phyloP scores from a whole-genome alignment of 2,329 filamentous ascomycete species.

The Leptographium wingfieldii region DNA sequence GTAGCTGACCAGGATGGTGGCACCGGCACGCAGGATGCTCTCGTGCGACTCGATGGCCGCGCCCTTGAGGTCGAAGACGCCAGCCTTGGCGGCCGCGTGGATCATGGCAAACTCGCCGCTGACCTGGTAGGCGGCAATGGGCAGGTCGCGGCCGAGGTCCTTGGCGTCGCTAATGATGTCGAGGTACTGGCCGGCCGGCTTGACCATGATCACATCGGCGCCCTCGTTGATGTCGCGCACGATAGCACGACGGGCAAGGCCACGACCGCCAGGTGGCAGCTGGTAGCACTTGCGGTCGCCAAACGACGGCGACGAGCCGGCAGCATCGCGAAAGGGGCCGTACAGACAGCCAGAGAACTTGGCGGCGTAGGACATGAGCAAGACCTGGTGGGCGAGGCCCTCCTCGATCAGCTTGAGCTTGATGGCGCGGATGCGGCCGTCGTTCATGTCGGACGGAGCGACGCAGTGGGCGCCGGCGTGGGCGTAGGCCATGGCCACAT shows the following conservation, averaged over 20 bases:
- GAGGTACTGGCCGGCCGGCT: slow-evolving; percentile 88
- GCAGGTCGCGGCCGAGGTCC: slow-evolving; percentile 81
- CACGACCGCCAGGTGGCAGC: slow-evolving; percentile 81
- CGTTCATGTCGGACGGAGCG: slow-evolving; percentile 97
- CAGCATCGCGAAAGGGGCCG: slow-evolving; percentile 92
- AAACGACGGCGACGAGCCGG: slow-evolving; percentile 80
- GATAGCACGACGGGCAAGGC: slow-evolving; percentile 83
- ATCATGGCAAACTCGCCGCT: slow-evolving; percentile 98
- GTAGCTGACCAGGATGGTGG: slow-evolving; percentile 86
- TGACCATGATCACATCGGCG: slow-evolving; percentile 98
- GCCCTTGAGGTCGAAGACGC: slow-evolving; percentile 85
- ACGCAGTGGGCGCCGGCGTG: slow-evolving; percentile 91
- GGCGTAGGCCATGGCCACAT: slow-evolving; percentile 98
- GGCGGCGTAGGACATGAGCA: slow-evolving; percentile 95
- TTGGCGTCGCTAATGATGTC: slow-evolving; percentile 98
- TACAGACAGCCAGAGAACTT: slow-evolving; percentile 97
- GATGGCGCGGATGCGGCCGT: slow-evolving; percentile 91
- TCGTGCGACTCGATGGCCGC: slow-evolving; percentile 95
- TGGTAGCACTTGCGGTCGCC: slow-evolving; percentile 96
- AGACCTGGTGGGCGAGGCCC: slow-evolving; percentile 78
- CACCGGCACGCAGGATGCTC: slow-evolving; percentile 83
- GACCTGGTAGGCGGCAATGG: slow-evolving; percentile 92
- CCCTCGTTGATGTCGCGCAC: slow-evolving; percentile 82
- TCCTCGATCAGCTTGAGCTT: slow-evolving; percentile 96
- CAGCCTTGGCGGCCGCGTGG: slow-evolving; percentile 85